These are phyloP conservation scores for Colletotrichum horii DNA, from an alignment of 2,329 filamentous ascomycete genomes.

Conservation along the genomic window DNA sequence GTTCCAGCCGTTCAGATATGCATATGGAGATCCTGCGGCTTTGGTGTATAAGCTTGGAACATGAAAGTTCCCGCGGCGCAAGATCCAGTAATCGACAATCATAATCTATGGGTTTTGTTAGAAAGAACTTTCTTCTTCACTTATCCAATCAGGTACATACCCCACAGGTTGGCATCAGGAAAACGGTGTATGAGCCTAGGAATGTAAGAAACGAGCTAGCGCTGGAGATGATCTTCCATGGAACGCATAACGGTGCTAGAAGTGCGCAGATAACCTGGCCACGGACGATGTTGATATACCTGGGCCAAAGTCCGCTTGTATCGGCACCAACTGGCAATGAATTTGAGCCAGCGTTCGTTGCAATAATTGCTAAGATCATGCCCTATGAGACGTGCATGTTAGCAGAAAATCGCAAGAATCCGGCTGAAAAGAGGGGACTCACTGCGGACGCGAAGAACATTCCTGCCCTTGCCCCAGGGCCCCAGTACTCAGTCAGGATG, in stretches of 20 bases:
- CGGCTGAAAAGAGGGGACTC: not conserved
- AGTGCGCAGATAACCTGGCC: constrained; percentile 35
- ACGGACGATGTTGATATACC: constrained; percentile 34
- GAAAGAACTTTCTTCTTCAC: not conserved
- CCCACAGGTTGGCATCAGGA: constrained; percentile 37
- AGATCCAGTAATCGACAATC: constrained; percentile 37
- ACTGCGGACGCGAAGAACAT: constrained; percentile 41
- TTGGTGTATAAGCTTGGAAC: constrained; percentile 32
- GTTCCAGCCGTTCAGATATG: not conserved
- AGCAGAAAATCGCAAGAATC: fast-evolving
- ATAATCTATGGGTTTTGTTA: constrained; percentile 30
- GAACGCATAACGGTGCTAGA: constrained; percentile 34
- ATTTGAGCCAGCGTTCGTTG: constrained; percentile 30
- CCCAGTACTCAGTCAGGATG: constrained; percentile 43
- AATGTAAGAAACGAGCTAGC: constrained; percentile 27
- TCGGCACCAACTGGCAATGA: constrained; percentile 36
- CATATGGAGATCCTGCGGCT: constrained; percentile 5
- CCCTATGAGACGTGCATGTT: not conserved
- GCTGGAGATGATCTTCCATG: constrained; percentile 32
- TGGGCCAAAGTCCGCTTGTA: constrained; percentile 31
- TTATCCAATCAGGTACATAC: not conserved
- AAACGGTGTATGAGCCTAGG: constrained; percentile 28
- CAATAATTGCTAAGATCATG: constrained; percentile 2
- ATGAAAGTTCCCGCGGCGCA: constrained; percentile 37
- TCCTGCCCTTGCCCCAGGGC: constrained; percentile 38